Evolutionary conservation across 2,329 filamentous ascomycete genomes (phyloP).

Genomic region (Microdochium trichocladiopsis): DNA sequence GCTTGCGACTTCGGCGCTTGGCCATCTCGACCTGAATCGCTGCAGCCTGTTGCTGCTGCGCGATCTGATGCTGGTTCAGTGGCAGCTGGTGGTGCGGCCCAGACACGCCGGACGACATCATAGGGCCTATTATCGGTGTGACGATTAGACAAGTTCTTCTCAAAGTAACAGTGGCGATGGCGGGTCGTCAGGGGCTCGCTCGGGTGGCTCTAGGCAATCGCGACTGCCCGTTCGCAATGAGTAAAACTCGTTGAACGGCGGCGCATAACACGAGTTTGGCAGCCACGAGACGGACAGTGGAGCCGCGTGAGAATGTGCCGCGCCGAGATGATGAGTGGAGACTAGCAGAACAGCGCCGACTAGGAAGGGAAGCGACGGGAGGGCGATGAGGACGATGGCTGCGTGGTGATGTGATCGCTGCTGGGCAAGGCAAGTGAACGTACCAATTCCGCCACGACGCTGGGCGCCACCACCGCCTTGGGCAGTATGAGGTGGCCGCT

Average conservation of each 20-base stretch:
- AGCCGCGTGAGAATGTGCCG: background rate
- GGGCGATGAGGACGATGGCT: background rate
- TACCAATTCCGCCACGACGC: conserved; percentile 48
- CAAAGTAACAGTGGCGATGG: background rate
- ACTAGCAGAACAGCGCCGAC: background rate
- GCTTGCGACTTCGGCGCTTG: conserved; percentile 78
- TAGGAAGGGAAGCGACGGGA: background rate
- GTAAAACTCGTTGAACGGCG: background rate
- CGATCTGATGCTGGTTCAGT: conserved; percentile 46
- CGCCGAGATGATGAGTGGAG: background rate
- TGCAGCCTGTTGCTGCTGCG: conserved; percentile 42
- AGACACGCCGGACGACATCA: conserved; percentile 40
- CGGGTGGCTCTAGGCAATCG: background rate
- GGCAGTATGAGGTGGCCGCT: conserved; percentile 38
- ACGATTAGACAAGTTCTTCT: conserved; percentile 6
- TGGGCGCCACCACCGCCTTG: conserved; percentile 19
- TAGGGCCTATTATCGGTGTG: conserved; percentile 33
- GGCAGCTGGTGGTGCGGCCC: conserved; percentile 40
- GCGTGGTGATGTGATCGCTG: background rate
- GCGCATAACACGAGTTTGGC: background rate
- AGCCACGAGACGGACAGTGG: background rate
- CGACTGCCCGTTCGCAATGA: background rate
- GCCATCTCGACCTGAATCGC: conserved; percentile 54
- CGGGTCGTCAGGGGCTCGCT: background rate
- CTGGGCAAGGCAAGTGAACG: conserved; percentile 8